Evolutionary conservation across 2,329 filamentous ascomycete species (phyloP), one percentile per base, ranked within the genome.

Genomic region (Claviceps sp.): DNA sequence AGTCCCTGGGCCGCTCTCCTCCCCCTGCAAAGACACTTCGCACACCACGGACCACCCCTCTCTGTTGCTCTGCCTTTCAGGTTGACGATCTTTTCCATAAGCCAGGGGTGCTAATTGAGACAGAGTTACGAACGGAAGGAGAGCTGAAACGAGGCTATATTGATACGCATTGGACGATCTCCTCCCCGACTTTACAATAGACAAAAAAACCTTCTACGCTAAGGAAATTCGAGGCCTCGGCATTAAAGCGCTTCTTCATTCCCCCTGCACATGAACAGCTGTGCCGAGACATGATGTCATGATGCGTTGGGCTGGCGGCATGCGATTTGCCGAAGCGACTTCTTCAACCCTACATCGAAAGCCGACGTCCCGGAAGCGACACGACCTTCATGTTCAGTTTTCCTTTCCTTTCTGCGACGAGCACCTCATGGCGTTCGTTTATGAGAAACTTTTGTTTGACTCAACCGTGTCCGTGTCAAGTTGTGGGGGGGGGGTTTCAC

Each of bases 71-170:
- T 13, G 9, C 8, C 18, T 11, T 20, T 5, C 41, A 9, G 4
- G 18, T 42, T 22, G 41, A 42, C 41, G 18, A 42, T 22, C 18
- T 52, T 37, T 40, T 22, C 16, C 22, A 34, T 18, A 22, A 44
- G 48, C 43, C 38, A 54, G 53, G 30, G 47, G 48, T 54, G 40
- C 48, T 57, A 45, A 54, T 52, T 36, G 54, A 53, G 30, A 40
- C 56, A 56, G 49, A 48, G 26, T 47, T 42, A 52, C 42, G 43
- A 38, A 20, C 51, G 51, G 4, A 46, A 44, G 42, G 52, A 54
- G 24, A 45, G 50, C 1, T 54, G 50, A 50, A 50, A n/a, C 40
- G n/a, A 40, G 26, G 14, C 16, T 51, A 14, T 47, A 46, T 20
- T 40, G 22, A 26, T 45, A 34, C 22, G 9, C 30, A 43, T 44